Base-by-base conservation (phyloP, 2,329 filamentous ascomycete genomes). In the Monilinia polystroma region DNA sequence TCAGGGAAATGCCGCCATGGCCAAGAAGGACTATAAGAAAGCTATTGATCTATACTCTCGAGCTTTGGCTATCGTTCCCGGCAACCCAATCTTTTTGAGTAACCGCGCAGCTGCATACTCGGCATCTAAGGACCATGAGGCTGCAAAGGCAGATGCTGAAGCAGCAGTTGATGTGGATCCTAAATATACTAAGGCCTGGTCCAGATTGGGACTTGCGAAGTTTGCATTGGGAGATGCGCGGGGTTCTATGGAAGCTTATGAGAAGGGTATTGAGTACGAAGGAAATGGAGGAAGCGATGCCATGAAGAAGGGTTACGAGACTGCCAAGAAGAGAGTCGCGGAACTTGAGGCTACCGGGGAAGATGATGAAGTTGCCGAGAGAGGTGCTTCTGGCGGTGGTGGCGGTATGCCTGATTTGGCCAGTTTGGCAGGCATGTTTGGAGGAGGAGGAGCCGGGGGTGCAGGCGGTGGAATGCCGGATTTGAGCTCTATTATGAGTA, bases 271-370 rank as follows among this genome's bases (percentile, higher is more conserved):
- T 76, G 91, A 97, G 77, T 86, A 92, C 71, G 95, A 99, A 80
- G 94, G 95, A 63, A 95, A 88, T 76, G 95, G 95, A 64, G 95
- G 95, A 69, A 96, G 91, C 73, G 93, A 98, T 20, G 93, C 94
- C 68, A 98, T 98, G 95, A 94, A 93, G 84, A 96, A 94, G 81
- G 95, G 95, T 26, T 95, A 86, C 77, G 93, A 98, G 85, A 98
- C 95, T 20, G 94, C 93, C 64, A 95, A 91, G 84, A 88, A 87
- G 75, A 87, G 91, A 74, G 89, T 96, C 56, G 92, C 94, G 70
- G 93, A 97, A 79, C 86, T 94, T 75, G 87, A 86, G 70, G 81
- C 78, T 60, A 80, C 80, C 70, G 71, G 68, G 4, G 80, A 80
- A 63, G 81, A 82, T 20, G 80, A 83, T 29, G 80, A 84, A 67